phyloP scores from a whole-genome alignment of 2,329 filamentous ascomycete species.

The Neofusicoccum kwambonambiense region DNA sequence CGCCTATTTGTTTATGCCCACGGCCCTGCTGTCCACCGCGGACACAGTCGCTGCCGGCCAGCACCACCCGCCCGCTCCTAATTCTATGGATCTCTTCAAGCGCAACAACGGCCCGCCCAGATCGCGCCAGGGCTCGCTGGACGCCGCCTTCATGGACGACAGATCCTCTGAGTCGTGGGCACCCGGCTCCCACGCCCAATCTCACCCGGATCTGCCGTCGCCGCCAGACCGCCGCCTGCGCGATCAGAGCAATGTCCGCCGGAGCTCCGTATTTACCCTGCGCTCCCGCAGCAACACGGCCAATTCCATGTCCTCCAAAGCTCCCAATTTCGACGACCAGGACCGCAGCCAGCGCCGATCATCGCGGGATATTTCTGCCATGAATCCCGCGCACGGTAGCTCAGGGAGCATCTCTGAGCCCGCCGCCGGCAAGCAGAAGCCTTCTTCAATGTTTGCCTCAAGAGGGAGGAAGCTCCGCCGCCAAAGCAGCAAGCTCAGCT shows the following conservation, averaged over 20 bases:
- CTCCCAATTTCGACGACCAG: slow-evolving; percentile 24
- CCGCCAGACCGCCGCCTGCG: slow-evolving; percentile 30
- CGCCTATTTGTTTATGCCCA: slow-evolving; percentile 11
- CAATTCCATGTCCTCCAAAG: slow-evolving; percentile 31
- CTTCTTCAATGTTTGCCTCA: slow-evolving; percentile 26
- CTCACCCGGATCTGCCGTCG: slow-evolving; percentile 29
- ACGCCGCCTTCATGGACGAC: slow-evolving; percentile 23
- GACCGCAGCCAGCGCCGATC: slow-evolving; percentile 29
- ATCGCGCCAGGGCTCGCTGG: slow-evolving; percentile 35
- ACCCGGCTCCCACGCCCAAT: background rate
- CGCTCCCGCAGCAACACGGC: slow-evolving; percentile 39
- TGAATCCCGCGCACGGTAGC: slow-evolving; percentile 15
- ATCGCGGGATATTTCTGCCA: slow-evolving; percentile 27
- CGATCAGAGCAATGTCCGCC: slow-evolving; percentile 24
- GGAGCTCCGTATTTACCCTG: slow-evolving; percentile 38
- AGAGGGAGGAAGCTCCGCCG: slow-evolving; percentile 36
- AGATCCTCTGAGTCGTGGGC: background rate
- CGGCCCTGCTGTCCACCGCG: background rate
- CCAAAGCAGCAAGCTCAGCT: slow-evolving; percentile 32
- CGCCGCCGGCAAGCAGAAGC: slow-evolving; percentile 27
- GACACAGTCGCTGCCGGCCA: slow-evolving; percentile 17
- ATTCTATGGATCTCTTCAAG: slow-evolving; percentile 37
- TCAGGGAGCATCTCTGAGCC: slow-evolving; percentile 27
- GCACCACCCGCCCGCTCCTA: slow-evolving; percentile 13
- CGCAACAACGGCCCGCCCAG: slow-evolving; percentile 31